phyloP scores from a whole-genome alignment of 2,329 filamentous ascomycete genomes.

The Scedosporium minutisporum region DNA sequence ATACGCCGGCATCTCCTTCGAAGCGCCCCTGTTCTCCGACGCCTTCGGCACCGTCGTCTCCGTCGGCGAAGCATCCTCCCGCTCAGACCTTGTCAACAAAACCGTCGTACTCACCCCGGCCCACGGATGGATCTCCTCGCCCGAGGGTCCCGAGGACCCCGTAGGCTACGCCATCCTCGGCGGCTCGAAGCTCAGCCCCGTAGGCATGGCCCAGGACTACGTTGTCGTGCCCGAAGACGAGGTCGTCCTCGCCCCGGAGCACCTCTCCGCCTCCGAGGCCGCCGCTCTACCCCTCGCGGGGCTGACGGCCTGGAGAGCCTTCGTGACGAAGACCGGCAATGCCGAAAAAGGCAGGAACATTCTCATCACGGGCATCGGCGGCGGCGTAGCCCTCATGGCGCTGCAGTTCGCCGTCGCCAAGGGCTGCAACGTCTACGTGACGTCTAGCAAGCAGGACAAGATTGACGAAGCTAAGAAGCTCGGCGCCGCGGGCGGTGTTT shows the following conservation, averaged over 20 bases:
- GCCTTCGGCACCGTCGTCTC: constrained; percentile 66
- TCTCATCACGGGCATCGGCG: constrained; percentile 83
- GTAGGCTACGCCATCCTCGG: constrained; percentile 56
- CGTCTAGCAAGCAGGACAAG: constrained; percentile 65
- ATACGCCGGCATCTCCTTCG: constrained; percentile 78
- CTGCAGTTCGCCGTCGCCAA: constrained; percentile 69
- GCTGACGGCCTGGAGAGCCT: constrained; percentile 77
- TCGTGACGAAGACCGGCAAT: constrained; percentile 67
- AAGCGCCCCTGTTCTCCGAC: constrained; percentile 70
- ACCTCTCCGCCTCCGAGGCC: constrained; percentile 64
- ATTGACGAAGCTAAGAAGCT: constrained; percentile 60
- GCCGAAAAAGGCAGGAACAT: constrained; percentile 60
- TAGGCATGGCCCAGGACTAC: constrained; percentile 68
- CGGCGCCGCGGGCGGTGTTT: constrained; percentile 74
- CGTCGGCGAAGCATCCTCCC: constrained; percentile 40
- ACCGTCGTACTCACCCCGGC: constrained; percentile 71
- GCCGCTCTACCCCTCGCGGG: constrained; percentile 80
- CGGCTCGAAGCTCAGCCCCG: constrained; percentile 52
- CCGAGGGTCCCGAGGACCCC: constrained; percentile 61
- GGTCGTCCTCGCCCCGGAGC: constrained; percentile 64
- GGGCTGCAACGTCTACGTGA: constrained; percentile 74
- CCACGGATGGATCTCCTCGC: constrained; percentile 63
- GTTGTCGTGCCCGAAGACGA: constrained; percentile 60
- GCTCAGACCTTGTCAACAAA: constrained; percentile 41
- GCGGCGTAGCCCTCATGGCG: constrained; percentile 77